Conservation (phyloP, 2,329 filamentous ascomycete genomes). For the Penicillium sp. region DNA sequence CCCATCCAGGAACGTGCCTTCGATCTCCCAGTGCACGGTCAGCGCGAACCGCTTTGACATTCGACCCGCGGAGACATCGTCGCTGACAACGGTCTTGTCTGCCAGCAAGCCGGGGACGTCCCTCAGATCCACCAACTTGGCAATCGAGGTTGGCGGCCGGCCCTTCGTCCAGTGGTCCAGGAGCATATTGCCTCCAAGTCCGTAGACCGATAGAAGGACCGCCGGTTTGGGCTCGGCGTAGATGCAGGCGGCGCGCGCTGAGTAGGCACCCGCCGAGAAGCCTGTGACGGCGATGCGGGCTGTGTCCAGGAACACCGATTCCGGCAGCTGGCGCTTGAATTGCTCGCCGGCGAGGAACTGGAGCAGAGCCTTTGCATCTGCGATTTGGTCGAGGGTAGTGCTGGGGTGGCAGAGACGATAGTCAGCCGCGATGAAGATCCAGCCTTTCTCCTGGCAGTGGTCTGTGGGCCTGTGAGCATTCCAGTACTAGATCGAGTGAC, state of each 20-base stretch:
- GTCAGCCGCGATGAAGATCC: constrained; percentile 24
- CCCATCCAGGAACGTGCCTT: constrained; percentile 22
- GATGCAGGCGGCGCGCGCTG: constrained; percentile 24
- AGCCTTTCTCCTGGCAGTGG: constrained; percentile 20
- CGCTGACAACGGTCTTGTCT: constrained; percentile 21
- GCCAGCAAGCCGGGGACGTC: constrained; percentile 12
- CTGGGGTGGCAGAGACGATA: constrained; percentile 24
- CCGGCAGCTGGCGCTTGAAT: constrained; percentile 11
- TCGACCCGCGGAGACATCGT: constrained; percentile 8
- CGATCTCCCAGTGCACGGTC: constrained; percentile 21
- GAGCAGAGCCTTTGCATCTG: constrained; percentile 19
- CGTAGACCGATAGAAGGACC: constrained; percentile 15
- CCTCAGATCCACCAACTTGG: constrained; percentile 12
- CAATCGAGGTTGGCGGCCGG: constrained; percentile 20
- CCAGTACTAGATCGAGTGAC: neutral
- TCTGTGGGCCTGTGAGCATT: too few species aligned
- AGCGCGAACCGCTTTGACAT: constrained; percentile 19
- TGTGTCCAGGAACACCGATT: constrained; percentile 10
- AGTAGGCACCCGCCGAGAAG: constrained; percentile 24
- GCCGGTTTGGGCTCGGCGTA: constrained; percentile 21
- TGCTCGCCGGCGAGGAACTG: constrained; percentile 8
- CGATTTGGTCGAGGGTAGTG: constrained; percentile 21
- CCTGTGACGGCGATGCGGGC: constrained; percentile 20
- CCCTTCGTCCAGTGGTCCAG: constrained; percentile 21
- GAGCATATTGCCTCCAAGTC: constrained; percentile 17